These are phyloP conservation scores for Malus hybrid DNA, from an alignment of 331 rosid species.

Conservation along the genomic window DNA sequence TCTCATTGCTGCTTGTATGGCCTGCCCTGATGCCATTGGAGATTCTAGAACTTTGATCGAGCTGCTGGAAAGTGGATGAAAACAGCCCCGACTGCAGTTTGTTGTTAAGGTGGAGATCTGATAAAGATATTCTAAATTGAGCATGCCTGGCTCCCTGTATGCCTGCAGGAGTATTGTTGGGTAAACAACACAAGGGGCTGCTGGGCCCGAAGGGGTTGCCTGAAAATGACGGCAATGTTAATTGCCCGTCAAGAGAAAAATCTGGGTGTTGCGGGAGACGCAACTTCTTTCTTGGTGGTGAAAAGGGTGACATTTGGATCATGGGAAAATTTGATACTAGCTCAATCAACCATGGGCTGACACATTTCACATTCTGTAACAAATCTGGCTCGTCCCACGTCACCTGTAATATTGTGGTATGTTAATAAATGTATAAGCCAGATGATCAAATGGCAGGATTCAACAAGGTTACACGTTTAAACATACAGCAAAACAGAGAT, in stretches of 20 bases:
- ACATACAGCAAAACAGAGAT: not conserved
- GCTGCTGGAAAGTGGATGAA: constrained; percentile 41
- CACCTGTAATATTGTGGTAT: constrained; percentile 46
- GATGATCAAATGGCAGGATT: constrained; percentile 1
- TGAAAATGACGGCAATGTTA: constrained; percentile 48
- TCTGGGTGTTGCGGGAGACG: constrained; percentile 63
- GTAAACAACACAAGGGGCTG: constrained; percentile 76
- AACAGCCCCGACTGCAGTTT: constrained; percentile 68
- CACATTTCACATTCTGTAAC: constrained; percentile 94
- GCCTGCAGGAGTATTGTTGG: constrained; percentile 93
- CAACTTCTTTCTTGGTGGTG: constrained; percentile 83
- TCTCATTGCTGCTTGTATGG: constrained; percentile 41
- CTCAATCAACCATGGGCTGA: constrained; percentile 93
- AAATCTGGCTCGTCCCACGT: constrained; percentile 99
- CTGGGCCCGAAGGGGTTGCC: constrained; percentile 79
- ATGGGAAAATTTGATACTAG: constrained; percentile 67
- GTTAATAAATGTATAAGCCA: not conserved
- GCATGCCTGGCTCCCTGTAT: constrained; percentile 99
- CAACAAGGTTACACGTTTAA: not conserved
- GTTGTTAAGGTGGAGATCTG: constrained; percentile 69
- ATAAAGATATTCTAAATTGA: constrained; percentile 79
- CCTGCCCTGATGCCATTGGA: constrained; percentile 31
- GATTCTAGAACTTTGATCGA: constrained; percentile 37
- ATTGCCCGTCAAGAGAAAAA: constrained; percentile 54
- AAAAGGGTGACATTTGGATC: constrained; percentile 57